Percentiles rank a stretch among this genome's conserved stretches.
Evolutionary conservation across 208 protist species (phyloP).

Genomic region (Tritrichomonas foetus): DNA sequence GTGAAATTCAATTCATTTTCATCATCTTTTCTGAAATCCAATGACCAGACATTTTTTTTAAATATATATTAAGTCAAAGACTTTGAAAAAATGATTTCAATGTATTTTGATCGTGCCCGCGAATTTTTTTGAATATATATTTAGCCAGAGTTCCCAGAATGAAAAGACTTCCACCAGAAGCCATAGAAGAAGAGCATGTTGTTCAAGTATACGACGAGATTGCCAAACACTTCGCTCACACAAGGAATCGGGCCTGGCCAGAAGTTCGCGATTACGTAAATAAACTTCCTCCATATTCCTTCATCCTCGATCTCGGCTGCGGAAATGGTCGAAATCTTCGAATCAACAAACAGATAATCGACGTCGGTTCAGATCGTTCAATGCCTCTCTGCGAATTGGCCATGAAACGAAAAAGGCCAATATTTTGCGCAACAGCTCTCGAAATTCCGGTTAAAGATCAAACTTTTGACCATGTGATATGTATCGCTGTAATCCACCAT

Average conservation of each 20-base stretch:
- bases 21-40: no score
- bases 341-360: no score
- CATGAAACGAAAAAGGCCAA: neutral
- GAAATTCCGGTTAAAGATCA: neutral
- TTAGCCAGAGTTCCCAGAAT: no score
- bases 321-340: neutral
- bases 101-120: no score
- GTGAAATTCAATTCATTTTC: no score
- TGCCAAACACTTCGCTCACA: neutral
- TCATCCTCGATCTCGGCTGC: neutral
- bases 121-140: no score
- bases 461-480: neutral
- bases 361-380: neutral
- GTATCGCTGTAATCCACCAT: slow-evolving; percentile 11
- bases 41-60: no score
- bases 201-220: neutral
- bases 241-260: neutral
- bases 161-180: neutral
- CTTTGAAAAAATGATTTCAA: no score
- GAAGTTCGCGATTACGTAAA: neutral
- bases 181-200: neutral
- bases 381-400: neutral
- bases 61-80: no score
- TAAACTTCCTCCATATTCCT: neutral
- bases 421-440: neutral